Percentiles rank a stretch among this genome's conserved stretches.
Conservation (phyloP, 179 eudicot genomes). For the Corrigiola litoralis region DNA sequence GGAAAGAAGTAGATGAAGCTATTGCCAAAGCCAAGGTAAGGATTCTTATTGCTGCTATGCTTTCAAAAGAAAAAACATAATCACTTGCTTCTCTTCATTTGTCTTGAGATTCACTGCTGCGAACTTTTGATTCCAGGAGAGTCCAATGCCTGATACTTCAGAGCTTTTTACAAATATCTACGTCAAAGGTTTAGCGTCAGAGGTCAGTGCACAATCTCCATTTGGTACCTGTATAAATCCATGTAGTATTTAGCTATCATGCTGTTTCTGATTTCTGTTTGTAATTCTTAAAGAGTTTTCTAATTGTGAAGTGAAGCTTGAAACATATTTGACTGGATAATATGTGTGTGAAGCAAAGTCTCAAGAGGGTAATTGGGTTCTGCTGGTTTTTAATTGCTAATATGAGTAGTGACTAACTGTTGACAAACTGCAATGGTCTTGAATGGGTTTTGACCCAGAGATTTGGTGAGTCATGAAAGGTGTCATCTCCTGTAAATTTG, state of each 20-base stretch:
- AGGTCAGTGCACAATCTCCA: too few species aligned
- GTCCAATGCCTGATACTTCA: slow-evolving; percentile 80
- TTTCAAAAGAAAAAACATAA: background rate
- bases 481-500: background rate
- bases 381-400: too few species aligned
- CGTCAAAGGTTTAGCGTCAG: slow-evolving; percentile 72
- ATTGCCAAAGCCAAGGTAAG: slow-evolving; percentile 88
- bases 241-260: too few species aligned
- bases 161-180: slow-evolving; percentile 85
- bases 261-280: too few species aligned
- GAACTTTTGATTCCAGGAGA: slow-evolving; percentile 54
- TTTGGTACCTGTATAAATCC: too few species aligned
- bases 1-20: slow-evolving; percentile 91
- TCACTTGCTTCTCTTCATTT: background rate
- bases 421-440: background rate
- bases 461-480: background rate
- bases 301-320: too few species aligned
- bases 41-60: background rate
- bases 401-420: too few species aligned
- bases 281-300: too few species aligned
- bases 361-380: too few species aligned
- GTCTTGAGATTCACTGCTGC: slow-evolving; percentile 6
- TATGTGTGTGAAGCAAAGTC: too few species aligned
- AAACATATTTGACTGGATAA: too few species aligned
- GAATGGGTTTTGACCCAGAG: background rate